phyloP scores from a whole-genome alignment of 805 yeast genomes.

The Sugiyamaella boreocaroliniensis region DNA sequence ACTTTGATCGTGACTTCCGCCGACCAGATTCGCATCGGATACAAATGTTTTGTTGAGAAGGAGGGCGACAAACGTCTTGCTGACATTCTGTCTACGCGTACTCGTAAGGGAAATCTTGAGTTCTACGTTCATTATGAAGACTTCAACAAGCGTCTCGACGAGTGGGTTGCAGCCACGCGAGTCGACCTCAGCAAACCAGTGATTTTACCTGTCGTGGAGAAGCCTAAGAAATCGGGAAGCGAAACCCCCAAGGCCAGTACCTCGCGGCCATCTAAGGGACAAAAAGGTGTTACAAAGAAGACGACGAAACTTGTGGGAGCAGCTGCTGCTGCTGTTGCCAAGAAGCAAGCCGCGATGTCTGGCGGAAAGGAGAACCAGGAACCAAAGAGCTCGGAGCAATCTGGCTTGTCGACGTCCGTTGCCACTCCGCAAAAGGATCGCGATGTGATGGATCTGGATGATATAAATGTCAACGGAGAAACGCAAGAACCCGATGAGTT shows the following conservation, averaged over 20 bases:
- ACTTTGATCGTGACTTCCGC: not conserved
- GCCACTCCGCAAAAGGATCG: constrained; percentile 15
- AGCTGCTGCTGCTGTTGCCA: constrained; percentile 12
- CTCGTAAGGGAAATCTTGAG: constrained; percentile 66
- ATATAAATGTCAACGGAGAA: constrained; percentile 74
- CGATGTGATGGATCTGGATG: constrained; percentile 64
- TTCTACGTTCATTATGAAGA: constrained; percentile 93
- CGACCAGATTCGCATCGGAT: constrained; percentile 41
- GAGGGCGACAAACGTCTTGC: constrained; percentile 77
- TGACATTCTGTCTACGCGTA: constrained; percentile 72
- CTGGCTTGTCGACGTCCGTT: not conserved
- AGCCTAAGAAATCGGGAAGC: constrained; percentile 32
- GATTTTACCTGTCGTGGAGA: constrained; percentile 58
- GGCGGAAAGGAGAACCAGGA: constrained; percentile 3
- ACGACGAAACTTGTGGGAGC: constrained; percentile 11
- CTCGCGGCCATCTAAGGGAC: constrained; percentile 2
- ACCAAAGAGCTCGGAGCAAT: not conserved
- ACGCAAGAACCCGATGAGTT: constrained; percentile 55
- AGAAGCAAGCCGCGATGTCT: constrained; percentile 12
- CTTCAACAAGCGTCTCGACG: constrained; percentile 93
- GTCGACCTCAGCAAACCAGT: constrained; percentile 68
- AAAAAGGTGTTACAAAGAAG: constrained; percentile 5
- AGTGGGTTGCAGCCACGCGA: constrained; percentile 74
- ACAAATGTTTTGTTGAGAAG: constrained; percentile 74
- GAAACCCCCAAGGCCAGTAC: constrained; percentile 9